Conservation (phyloP, 306 rosid species). For the Prunus mongolica region DNA sequence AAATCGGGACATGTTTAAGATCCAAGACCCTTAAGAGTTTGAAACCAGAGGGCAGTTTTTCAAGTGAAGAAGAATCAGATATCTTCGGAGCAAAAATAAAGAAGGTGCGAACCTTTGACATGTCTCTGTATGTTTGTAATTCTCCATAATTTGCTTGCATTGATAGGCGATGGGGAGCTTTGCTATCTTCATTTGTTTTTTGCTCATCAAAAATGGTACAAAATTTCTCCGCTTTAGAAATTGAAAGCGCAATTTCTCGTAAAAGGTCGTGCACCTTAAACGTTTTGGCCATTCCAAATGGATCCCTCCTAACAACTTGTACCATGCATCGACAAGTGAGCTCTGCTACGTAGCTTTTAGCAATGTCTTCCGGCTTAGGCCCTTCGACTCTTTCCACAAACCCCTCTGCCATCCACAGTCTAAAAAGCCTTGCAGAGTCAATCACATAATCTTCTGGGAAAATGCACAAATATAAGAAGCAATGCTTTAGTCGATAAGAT, state of each 20-base stretch:
- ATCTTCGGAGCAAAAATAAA: neutral
- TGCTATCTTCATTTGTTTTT: neutral
- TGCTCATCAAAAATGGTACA: neutral
- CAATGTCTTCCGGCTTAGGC: neutral
- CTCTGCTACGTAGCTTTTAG: constrained; percentile 1
- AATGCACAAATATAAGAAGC: constrained; percentile 13
- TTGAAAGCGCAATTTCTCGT: constrained; percentile 16
- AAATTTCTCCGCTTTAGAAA: neutral
- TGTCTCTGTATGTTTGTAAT: neutral
- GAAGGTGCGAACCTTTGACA: neutral
- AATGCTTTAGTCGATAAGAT: constrained; percentile 7
- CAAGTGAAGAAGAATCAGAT: neutral
- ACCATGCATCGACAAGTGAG: constrained; percentile 17
- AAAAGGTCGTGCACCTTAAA: constrained; percentile 17
- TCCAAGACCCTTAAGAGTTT: constrained; percentile 12
- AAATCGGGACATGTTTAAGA: constrained; percentile 3
- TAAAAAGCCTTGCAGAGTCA: neutral
- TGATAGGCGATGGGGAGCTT: neutral
- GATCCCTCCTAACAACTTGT: constrained; percentile 1
- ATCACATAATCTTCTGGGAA: constrained; percentile 23
- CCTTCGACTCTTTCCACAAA: constrained; percentile 8
- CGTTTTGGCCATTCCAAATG: neutral
- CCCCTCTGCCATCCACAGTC: constrained; percentile 21
- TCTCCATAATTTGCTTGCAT: neutral
- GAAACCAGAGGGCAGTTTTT: neutral